Evolutionary conservation across 2,329 filamentous ascomycete species (phyloP).

Genomic region (Lecanosticta acicola): DNA sequence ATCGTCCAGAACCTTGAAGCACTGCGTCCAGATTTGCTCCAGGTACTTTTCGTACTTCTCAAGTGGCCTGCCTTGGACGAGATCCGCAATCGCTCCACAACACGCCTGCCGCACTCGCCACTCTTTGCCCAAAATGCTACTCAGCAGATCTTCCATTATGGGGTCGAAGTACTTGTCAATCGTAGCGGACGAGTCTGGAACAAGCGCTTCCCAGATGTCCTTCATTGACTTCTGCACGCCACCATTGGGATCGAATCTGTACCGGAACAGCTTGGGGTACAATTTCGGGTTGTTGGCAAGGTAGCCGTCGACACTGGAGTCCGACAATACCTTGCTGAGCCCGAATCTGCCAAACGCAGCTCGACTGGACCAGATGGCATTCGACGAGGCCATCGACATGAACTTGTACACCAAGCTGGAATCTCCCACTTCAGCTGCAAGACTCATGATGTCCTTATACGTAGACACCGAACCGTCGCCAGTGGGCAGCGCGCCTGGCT

Average conservation of each 20-base stretch:
- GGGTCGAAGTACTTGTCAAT: slow-evolving; percentile 78
- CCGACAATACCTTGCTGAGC: slow-evolving; percentile 82
- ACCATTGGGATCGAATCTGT: slow-evolving; percentile 88
- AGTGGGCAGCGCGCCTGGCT: slow-evolving; percentile 81
- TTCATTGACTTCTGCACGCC: slow-evolving; percentile 96
- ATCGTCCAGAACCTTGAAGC: slow-evolving; percentile 89
- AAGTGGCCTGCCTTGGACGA: slow-evolving; percentile 70
- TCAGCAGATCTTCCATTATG: slow-evolving; percentile 82
- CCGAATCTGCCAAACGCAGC: slow-evolving; percentile 94
- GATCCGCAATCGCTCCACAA: slow-evolving; percentile 80
- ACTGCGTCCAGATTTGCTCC: slow-evolving; percentile 74
- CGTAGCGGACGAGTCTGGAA: slow-evolving; percentile 74
- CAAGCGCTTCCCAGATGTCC: slow-evolving; percentile 93
- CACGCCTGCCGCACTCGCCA: slow-evolving; percentile 92
- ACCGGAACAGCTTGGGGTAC: slow-evolving; percentile 90
- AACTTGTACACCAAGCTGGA: slow-evolving; percentile 96
- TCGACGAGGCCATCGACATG: slow-evolving; percentile 94
- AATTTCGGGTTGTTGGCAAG: slow-evolving; percentile 82
- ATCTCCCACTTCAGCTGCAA: slow-evolving; percentile 95
- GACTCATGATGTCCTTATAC: slow-evolving; percentile 92
- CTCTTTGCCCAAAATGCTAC: slow-evolving; percentile 80
- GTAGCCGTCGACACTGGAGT: slow-evolving; percentile 64
- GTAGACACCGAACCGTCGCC: slow-evolving; percentile 88
- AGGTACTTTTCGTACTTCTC: slow-evolving; percentile 75
- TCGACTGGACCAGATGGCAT: slow-evolving; percentile 94